These are phyloP conservation scores for Ganoderma sinense DNA, from an alignment of 1,284 basidiomycete genomes.

Conservation along the genomic window DNA sequence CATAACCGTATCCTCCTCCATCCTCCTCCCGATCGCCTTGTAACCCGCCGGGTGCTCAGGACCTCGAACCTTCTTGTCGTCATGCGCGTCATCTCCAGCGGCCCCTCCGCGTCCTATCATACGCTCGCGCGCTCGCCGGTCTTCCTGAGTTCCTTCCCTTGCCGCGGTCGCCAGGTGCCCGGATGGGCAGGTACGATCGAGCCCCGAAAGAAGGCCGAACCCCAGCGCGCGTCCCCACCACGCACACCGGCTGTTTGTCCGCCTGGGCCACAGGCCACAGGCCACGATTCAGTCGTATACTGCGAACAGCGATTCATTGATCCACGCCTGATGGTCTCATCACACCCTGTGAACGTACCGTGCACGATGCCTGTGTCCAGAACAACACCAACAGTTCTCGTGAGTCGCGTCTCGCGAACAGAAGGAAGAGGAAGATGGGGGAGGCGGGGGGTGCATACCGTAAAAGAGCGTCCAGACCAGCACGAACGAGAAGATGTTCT, in stretches of 20 bases:
- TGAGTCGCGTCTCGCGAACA: neutral
- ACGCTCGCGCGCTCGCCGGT: constrained; percentile 17
- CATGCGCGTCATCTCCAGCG: constrained; percentile 8
- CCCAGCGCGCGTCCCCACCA: neutral
- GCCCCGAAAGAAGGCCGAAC: constrained; percentile 18
- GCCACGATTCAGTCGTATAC: constrained; percentile 35
- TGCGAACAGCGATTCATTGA: constrained; percentile 29
- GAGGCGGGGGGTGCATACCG: constrained; percentile 54
- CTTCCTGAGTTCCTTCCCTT: neutral
- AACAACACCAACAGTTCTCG: constrained; percentile 7
- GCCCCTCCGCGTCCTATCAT: neutral
- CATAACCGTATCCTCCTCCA: neutral
- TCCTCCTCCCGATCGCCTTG: neutral
- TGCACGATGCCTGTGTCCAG: constrained; percentile 37
- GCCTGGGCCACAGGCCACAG: constrained; percentile 4
- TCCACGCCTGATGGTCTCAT: constrained; percentile 25
- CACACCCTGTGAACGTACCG: constrained; percentile 32
- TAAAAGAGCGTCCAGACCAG: constrained; percentile 91
- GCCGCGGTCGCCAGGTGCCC: neutral
- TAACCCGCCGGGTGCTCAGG: neutral
- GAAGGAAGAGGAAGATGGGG: neutral
- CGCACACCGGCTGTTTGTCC: neutral
- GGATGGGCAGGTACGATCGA: constrained; percentile 16
- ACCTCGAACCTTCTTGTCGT: constrained; percentile 2
- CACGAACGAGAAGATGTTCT: constrained; percentile 87